phyloP scores from a whole-genome alignment of 2,329 filamentous ascomycete species.

The Leptographium flavum region DNA sequence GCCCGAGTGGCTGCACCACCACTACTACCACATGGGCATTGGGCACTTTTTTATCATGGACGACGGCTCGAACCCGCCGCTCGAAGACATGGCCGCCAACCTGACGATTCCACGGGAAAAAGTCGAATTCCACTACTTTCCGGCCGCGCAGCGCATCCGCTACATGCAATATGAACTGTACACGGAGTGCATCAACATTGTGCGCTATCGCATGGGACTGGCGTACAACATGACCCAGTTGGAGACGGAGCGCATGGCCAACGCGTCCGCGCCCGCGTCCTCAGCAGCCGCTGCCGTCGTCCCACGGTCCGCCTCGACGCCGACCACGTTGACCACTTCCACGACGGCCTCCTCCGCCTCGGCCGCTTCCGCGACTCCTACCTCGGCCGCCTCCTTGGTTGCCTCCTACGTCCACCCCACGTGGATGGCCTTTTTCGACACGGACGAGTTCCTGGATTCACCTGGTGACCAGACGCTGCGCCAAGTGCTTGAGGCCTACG shows the following conservation, averaged over 20 bases:
- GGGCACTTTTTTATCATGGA: conserved; percentile 9
- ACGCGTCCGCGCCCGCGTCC: too few species aligned
- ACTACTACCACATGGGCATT: conserved; percentile 10
- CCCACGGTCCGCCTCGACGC: too few species aligned
- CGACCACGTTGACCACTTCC: too few species aligned
- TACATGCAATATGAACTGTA: conserved; percentile 9
- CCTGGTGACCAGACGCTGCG: conserved; percentile 3
- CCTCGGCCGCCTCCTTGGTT: too few species aligned
- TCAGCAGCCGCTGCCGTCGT: too few species aligned
- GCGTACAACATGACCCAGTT: too few species aligned
- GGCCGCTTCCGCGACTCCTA: not conserved
- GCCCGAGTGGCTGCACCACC: conserved; percentile 8
- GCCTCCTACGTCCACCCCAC: not conserved
- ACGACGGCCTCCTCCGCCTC: too few species aligned
- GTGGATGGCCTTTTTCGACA: conserved; percentile 9
- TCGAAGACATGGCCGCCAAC: conserved; percentile 3
- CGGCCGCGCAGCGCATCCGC: conserved; percentile 3
- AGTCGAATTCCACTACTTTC: conserved; percentile 8
- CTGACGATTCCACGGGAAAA: conserved; percentile 4
- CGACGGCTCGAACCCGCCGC: conserved; percentile 6
- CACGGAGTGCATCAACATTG: conserved; percentile 4
- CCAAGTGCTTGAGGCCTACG: conserved; percentile 4
- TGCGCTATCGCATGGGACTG: not conserved
- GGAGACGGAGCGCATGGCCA: too few species aligned
- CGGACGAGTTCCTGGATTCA: conserved; percentile 8